Base-by-base conservation (phyloP, 2,329 filamentous ascomycete genomes). In the Huntiella bhutanensis region DNA sequence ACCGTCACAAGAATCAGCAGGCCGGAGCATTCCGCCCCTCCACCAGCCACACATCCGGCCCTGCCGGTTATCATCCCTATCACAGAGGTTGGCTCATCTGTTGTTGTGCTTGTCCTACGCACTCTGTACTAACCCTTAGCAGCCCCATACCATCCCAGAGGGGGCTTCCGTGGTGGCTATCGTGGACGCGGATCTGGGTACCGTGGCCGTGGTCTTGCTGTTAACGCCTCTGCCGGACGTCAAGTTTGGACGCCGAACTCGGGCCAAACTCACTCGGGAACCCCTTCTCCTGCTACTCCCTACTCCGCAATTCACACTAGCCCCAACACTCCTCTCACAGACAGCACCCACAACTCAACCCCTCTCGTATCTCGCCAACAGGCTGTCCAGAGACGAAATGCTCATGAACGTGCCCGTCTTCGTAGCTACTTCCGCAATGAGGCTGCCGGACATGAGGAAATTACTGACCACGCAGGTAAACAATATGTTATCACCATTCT, bases 321-420 rank as follows among this genome's bases (percentile, higher is more conserved):
- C 58, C 79, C 80, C 43, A 82, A 87, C 57, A 73, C 82, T 57
- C 83, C 92, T 59, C 65, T 92, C 36, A 91, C 92, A 61, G 92
- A 88, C 57, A 74, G 79, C 15, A 73, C 75, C 12, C 73, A 88
- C 1, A 49, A 51, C 32, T 44, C 45, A 16, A 32, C 32, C n/a
- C 70, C 50, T 59, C 59, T 48, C 64, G 59, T 49, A 55, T 13
- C 40, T 16, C 41, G 13, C 8, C 7, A 12, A 13, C 41, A 11
- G 8, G n/a, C 32, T 6, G 7, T 10, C 13, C 41, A 43, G 32
- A 34, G 41, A 43, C 19, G 38, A 19, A 41, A 36, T 22, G 16
- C 40, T 4, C 48, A 41, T 16, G 44, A 49, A 41, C 42, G 45
- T 7, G 38, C 40, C 33, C 38, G 45, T 12, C 39, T 49, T 16